These are phyloP conservation scores for Ceratobasidium sp. DNA, from an alignment of 1,284 basidiomycete genomes.

Conservation along the genomic window DNA sequence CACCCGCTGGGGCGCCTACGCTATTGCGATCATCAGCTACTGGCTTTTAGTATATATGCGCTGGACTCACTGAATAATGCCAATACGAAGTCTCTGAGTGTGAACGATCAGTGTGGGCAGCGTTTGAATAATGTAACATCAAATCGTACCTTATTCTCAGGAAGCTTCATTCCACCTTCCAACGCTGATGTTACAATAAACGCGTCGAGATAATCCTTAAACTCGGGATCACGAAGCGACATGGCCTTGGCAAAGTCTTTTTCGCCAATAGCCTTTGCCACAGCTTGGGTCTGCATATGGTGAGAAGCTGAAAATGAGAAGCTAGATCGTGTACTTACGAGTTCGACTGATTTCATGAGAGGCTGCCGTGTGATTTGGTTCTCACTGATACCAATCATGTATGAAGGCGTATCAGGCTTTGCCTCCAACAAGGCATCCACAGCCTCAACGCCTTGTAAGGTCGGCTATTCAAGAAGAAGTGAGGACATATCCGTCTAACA, in stretches of 20 bases:
- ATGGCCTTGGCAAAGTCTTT: slow-evolving; percentile 91
- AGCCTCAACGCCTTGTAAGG: slow-evolving; percentile 93
- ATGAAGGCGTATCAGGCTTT: slow-evolving; percentile 90
- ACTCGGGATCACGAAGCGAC: slow-evolving; percentile 91
- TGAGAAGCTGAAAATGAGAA: background rate
- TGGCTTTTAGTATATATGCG: background rate
- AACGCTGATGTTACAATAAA: slow-evolving; percentile 80
- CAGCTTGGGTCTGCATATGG: slow-evolving; percentile 76
- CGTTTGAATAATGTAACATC: background rate
- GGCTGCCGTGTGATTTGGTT: slow-evolving; percentile 95
- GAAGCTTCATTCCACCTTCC: slow-evolving; percentile 68
- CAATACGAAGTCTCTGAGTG: slow-evolving; percentile 81
- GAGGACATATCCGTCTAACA: slow-evolving; percentile 5
- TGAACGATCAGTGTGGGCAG: background rate
- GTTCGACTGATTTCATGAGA: slow-evolving; percentile 90
- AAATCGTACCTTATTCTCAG: slow-evolving; percentile 65
- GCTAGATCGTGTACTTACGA: slow-evolving; percentile 60
- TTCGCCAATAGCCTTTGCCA: slow-evolving; percentile 82
- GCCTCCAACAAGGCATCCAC: slow-evolving; percentile 91
- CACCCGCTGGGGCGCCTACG: slow-evolving; percentile 96
- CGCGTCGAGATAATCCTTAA: slow-evolving; percentile 85
- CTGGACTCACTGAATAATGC: slow-evolving; percentile 86
- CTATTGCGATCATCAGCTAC: slow-evolving; percentile 57
- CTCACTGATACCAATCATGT: slow-evolving; percentile 96
- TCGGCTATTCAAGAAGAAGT: slow-evolving; percentile 68